Base-by-base conservation (phyloP, 2,329 filamentous ascomycete genomes). In the Aureobasidium sp. region DNA sequence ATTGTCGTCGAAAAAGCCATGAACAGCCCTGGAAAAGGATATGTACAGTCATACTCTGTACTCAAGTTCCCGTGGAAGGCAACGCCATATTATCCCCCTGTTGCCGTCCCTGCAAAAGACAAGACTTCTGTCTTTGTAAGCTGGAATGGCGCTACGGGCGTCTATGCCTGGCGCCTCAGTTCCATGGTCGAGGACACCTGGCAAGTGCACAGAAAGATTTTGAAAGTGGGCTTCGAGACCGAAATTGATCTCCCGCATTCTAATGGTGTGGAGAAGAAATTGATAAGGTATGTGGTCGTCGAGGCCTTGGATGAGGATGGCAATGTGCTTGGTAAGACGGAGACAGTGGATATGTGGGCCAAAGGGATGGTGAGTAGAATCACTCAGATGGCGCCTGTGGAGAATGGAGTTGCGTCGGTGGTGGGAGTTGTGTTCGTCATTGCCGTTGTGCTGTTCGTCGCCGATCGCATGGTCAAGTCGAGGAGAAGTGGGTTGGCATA, bases 11-110 rank as follows among this genome's bases (percentile, higher is more conserved):
- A 49, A 7, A 75, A 62, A 4, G 31, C 47, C 2, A n/a, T 41
- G 11, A 39, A 45, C 2, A 34, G 37, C 3, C 56, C 31, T 20
- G 61, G 61, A 7, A 56, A 52, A 39, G 61, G 61, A 31, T 39
- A 63, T 48, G 67, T 71, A 15, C 68, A 73, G 62, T 81, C 77
- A 64, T 85, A 85, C 66, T 78, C 82, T 20, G 77, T 76, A 1
- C 81, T 79, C 68, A 81, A 81, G 67, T 45, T 11, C 17, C 25
- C n/a, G 0, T 86, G 82, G 81, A 73, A 73, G 2, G 81, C 9
- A 63, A 59, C 36, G 65, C 75, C 71, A 4, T 58, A 65, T 14
- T 42, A 68, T 66, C 15, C 78, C 75, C 12, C 71, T 63, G 37
- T 42, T 6, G 66, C 68, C 15, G 67, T 74, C 69, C 4, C 72